Evolutionary conservation across 2,329 filamentous ascomycete species (phyloP).

Genomic region (Cladosporium sp.): DNA sequence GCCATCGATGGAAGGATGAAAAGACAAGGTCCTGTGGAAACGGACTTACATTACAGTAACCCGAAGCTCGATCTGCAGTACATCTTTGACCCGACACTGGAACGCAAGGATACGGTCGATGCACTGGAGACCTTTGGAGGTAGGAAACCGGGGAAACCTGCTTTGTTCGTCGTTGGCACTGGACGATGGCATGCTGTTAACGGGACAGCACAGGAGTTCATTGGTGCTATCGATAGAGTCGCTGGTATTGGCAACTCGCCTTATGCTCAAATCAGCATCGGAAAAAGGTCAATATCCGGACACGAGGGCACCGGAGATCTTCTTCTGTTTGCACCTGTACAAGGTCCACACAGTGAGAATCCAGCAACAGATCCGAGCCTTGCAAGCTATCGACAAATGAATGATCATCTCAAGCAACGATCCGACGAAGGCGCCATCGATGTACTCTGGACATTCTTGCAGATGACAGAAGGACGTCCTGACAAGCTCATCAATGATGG

Average conservation of each 20-base stretch:
- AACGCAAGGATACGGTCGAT: conserved; percentile 43
- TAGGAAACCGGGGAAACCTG: conserved; percentile 29
- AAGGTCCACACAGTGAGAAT: conserved; percentile 41
- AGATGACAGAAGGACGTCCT: conserved; percentile 43
- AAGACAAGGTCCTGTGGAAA: conserved; percentile 34
- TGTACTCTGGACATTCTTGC: conserved; percentile 49
- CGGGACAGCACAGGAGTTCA: conserved; percentile 44
- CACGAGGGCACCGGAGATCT: conserved; percentile 26
- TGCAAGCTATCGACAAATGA: conserved; percentile 43
- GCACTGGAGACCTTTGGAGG: conserved; percentile 39
- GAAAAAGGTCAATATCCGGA: conserved; percentile 16
- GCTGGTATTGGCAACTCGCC: conserved; percentile 22
- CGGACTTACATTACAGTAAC: conserved; percentile 43
- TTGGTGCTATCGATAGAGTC: conserved; percentile 44
- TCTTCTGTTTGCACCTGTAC: conserved; percentile 45
- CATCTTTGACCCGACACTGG: conserved; percentile 61
- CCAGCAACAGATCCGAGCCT: conserved; percentile 35
- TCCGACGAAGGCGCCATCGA: conserved; percentile 34
- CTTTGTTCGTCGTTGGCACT: conserved; percentile 50
- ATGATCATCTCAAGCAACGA: conserved; percentile 45
- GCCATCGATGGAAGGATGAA: conserved; percentile 42
- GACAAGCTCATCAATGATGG: conserved; percentile 45
- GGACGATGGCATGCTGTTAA: conserved; percentile 55
- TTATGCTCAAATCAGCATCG: conserved; percentile 6
- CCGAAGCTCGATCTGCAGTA: conserved; percentile 51